Conservation (phyloP, 345 rosid genomes). For the Salix caprea region DNA sequence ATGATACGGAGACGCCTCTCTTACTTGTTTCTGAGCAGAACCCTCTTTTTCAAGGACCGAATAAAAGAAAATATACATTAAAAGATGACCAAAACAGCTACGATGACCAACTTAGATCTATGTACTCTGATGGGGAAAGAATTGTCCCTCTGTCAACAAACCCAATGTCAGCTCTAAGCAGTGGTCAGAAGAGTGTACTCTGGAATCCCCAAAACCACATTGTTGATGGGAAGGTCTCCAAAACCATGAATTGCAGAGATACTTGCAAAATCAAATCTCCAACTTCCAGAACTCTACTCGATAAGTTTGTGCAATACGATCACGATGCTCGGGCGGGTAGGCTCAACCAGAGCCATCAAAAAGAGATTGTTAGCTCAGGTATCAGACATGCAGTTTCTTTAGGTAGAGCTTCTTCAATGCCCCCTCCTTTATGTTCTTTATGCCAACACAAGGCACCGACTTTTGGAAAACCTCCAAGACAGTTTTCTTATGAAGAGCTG, state of each 20-base stretch:
- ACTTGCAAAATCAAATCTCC: slow-evolving; percentile 16
- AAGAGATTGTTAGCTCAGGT: slow-evolving; percentile 30
- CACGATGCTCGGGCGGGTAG: slow-evolving; percentile 23
- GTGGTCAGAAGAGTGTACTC: slow-evolving; percentile 21
- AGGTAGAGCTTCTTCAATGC: slow-evolving; percentile 52
- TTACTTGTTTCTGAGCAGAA: slow-evolving; percentile 45
- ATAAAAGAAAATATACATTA: slow-evolving; percentile 20
- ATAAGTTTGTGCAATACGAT: slow-evolving; percentile 52
- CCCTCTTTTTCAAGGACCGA: slow-evolving; percentile 54
- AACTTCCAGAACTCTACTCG: slow-evolving; percentile 39
- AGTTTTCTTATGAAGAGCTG: slow-evolving; percentile 51
- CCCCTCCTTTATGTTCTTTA: slow-evolving; percentile 72
- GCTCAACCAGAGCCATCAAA: slow-evolving; percentile 25
- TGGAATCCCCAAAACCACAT: slow-evolving; percentile 52
- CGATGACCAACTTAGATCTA: slow-evolving; percentile 14
- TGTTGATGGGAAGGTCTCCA: slow-evolving; percentile 17
- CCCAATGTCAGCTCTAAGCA: slow-evolving; percentile 13
- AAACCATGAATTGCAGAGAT: slow-evolving; percentile 14
- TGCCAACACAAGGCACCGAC: slow-evolving; percentile 65
- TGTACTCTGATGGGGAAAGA: slow-evolving; percentile 19
- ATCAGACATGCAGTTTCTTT: slow-evolving; percentile 41
- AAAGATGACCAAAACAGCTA: slow-evolving; percentile 14
- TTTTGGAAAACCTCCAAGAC: slow-evolving; percentile 64
- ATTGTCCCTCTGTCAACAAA: slow-evolving; percentile 28
- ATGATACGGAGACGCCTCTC: slow-evolving; percentile 29